phyloP scores from a whole-genome alignment of 805 yeast genomes.

The Starmerella bombicola region DNA sequence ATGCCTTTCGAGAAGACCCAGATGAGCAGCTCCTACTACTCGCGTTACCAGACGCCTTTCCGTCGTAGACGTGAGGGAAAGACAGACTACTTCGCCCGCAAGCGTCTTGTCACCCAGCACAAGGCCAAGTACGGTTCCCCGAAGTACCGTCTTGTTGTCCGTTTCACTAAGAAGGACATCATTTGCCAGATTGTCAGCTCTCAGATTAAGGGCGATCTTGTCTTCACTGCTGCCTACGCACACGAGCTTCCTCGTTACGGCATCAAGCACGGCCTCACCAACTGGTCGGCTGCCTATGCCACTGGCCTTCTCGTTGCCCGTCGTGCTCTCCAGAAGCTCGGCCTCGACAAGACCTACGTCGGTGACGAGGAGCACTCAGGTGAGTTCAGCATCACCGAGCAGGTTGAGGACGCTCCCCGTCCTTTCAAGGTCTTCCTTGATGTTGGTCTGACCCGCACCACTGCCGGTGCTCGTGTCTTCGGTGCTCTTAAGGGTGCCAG shows the following conservation, averaged over 20 bases:
- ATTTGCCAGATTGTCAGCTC: constrained; percentile 95
- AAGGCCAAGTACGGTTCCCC: constrained; percentile 99
- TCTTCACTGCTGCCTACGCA: constrained; percentile 94
- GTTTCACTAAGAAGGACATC: constrained; percentile 99
- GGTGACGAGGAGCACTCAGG: constrained; percentile 99
- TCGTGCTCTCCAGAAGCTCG: constrained; percentile 95
- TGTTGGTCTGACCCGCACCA: constrained; percentile 99
- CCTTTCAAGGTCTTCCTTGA: constrained; percentile 99
- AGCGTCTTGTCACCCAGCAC: constrained; percentile 99
- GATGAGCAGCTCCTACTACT: constrained; percentile 89
- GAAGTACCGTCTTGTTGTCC: constrained; percentile 98
- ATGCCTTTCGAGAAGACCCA: constrained; percentile 65
- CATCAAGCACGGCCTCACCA: constrained; percentile 94
- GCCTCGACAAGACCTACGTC: constrained; percentile 91
- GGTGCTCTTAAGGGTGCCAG: constrained; percentile 99
- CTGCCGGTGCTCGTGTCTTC: constrained; percentile 99
- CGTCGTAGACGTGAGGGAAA: constrained; percentile 99
- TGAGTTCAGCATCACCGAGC: constrained; percentile 96
- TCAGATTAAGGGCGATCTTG: constrained; percentile 92
- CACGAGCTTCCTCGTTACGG: constrained; percentile 98
- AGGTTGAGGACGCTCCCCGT: constrained; percentile 98
- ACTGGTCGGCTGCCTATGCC: constrained; percentile 99
- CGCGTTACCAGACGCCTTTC: constrained; percentile 99
- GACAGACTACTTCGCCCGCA: constrained; percentile 99
- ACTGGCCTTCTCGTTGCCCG: constrained; percentile 97